Conservation (phyloP, 495 filamentous ascomycete species). For the Neurospora sp. region DNA sequence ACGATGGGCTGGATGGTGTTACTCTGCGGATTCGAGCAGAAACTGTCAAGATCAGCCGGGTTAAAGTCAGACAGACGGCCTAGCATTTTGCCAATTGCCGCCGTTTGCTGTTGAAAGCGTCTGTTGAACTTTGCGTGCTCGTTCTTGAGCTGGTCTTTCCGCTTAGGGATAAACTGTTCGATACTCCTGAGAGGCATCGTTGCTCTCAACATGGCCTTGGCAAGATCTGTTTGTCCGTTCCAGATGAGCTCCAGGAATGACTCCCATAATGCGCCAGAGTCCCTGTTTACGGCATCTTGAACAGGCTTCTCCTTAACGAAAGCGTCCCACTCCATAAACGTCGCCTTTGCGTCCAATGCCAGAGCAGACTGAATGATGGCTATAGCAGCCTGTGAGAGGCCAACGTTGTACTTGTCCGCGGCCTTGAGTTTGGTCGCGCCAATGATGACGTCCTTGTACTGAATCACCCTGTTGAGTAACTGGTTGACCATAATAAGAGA, state of each 20-base stretch:
- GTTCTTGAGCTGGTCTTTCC: slow-evolving; percentile 40
- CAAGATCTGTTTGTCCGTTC: slow-evolving; percentile 51
- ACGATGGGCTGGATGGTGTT: slow-evolving; percentile 54
- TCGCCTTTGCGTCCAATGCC: slow-evolving; percentile 62
- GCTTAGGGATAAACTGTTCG: slow-evolving; percentile 54
- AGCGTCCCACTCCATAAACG: slow-evolving; percentile 60
- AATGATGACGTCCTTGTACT: slow-evolving; percentile 37
- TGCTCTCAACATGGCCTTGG: slow-evolving; percentile 60
- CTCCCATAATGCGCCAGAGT: slow-evolving; percentile 66
- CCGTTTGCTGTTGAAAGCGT: slow-evolving; percentile 57
- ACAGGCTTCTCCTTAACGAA: slow-evolving; percentile 48
- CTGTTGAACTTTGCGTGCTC: slow-evolving; percentile 55
- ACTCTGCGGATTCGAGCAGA: slow-evolving; percentile 52
- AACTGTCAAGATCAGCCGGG: slow-evolving; percentile 47
- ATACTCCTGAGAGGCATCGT: slow-evolving; percentile 57
- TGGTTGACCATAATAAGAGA: slow-evolving; percentile 42
- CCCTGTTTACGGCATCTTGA: slow-evolving; percentile 55
- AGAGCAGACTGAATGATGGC: slow-evolving; percentile 62
- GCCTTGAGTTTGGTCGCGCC: slow-evolving; percentile 27
- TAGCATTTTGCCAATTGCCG: slow-evolving; percentile 60
- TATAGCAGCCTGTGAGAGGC: slow-evolving; percentile 39
- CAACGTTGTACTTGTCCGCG: slow-evolving; percentile 26
- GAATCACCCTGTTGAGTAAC: slow-evolving; percentile 38
- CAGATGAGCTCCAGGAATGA: slow-evolving; percentile 58
- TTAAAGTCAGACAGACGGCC: slow-evolving; percentile 67